Percentiles rank a stretch among this genome's conserved stretches.
These are phyloP conservation scores for Candida hungchunana DNA, from an alignment of 805 yeast species.

Conservation along the genomic window DNA sequence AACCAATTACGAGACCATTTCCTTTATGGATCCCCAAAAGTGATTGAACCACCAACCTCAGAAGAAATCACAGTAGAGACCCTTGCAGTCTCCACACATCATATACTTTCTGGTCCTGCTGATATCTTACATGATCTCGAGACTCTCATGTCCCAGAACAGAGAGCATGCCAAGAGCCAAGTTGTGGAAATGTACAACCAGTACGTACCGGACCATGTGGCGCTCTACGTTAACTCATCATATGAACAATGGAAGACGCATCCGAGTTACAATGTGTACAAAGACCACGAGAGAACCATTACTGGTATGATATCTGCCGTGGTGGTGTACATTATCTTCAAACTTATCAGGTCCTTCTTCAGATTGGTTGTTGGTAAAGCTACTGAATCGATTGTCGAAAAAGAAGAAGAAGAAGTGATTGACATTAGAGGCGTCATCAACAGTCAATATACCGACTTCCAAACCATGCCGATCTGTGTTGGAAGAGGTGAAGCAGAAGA, in stretches of 20 bases:
- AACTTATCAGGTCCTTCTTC: slow-evolving; percentile 3
- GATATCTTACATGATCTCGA: slow-evolving; percentile 12
- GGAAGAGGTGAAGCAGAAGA: slow-evolving; percentile 16
- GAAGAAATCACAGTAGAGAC: background rate
- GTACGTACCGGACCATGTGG: slow-evolving; percentile 6
- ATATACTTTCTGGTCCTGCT: no score
- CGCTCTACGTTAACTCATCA: slow-evolving; percentile 1
- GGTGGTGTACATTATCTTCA: slow-evolving; percentile 2
- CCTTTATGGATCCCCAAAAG: slow-evolving; percentile 6
- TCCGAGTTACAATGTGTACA: slow-evolving; percentile 10
- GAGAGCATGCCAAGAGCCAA: slow-evolving; percentile 1
- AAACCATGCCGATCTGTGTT: slow-evolving; percentile 12
- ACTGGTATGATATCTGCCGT: slow-evolving; percentile 3
- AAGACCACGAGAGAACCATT: slow-evolving; percentile 5
- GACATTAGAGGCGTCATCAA: slow-evolving; percentile 1
- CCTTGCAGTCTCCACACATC: background rate
- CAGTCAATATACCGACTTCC: slow-evolving; percentile 11
- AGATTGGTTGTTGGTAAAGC: slow-evolving; percentile 1
- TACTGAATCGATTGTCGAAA: background rate
- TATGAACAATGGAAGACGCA: slow-evolving; percentile 6
- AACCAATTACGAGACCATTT: slow-evolving; percentile 3
- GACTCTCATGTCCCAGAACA: slow-evolving; percentile 5
- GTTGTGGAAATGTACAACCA: slow-evolving; percentile 6
- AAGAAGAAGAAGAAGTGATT: background rate
- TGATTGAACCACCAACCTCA: background rate